These are phyloP conservation scores for Podospora bellae-mahoneyi DNA, from an alignment of 495 filamentous ascomycete species.

Conservation along the genomic window DNA sequence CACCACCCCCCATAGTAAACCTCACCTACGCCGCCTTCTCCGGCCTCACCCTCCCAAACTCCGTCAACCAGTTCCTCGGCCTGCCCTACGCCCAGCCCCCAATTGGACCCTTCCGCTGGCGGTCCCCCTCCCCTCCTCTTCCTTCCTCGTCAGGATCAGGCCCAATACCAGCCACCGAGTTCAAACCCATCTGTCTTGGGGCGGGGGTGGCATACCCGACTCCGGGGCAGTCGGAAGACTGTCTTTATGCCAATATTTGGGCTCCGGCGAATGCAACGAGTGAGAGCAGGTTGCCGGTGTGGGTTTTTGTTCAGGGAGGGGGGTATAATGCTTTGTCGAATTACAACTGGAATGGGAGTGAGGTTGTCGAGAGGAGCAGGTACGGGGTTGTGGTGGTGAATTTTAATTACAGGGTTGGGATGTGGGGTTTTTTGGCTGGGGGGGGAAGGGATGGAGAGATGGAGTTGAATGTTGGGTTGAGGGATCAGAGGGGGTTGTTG, in stretches of 20 bases:
- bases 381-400: conserved; percentile 65
- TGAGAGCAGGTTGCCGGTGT: conserved; percentile 58
- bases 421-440: conserved; percentile 69
- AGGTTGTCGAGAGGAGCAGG: conserved; percentile 56
- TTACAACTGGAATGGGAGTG: conserved; percentile 62
- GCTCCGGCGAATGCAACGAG: conserved; percentile 55
- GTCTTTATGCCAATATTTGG: conserved; percentile 72
- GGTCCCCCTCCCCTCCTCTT: conserved; percentile 28
- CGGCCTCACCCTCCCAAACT: conserved; percentile 29
- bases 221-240: conserved; percentile 60
- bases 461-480: conserved; percentile 66
- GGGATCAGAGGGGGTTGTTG: conserved; percentile 65
- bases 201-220: conserved; percentile 38
- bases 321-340: conserved; percentile 61
- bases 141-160: not conserved
- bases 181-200: conserved; percentile 52
- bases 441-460: conserved; percentile 42
- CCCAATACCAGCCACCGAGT: conserved; percentile 21
- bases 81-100: conserved; percentile 47
- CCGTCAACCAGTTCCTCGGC: conserved; percentile 41
- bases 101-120: conserved; percentile 38
- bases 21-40: conserved; percentile 47
- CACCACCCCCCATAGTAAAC: conserved; percentile 20
- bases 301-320: conserved; percentile 74
- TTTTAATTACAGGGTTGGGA: conserved; percentile 72